Percentiles rank a stretch among this genome's conserved stretches.
These are phyloP conservation scores for Erysimum cheiri DNA, from an alignment of 441 rosid genomes.

Conservation along the genomic window DNA sequence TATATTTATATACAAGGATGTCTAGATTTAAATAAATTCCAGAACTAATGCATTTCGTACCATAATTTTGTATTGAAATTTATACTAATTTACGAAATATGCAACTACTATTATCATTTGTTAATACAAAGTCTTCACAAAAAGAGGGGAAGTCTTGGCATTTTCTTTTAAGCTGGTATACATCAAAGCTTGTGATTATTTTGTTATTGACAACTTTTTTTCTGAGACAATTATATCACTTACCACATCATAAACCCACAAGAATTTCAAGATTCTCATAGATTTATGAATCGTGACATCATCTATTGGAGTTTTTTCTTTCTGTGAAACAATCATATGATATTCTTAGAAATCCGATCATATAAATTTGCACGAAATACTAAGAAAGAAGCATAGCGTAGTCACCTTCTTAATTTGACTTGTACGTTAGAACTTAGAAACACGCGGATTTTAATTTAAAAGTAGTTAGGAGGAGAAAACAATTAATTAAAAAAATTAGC, in stretches of 20 bases:
- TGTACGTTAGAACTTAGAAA: slow-evolving; percentile 44
- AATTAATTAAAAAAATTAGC: slow-evolving; percentile 13
- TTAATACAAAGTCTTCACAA: neutral
- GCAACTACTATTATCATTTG: neutral
- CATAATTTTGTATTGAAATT: neutral
- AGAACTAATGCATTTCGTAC: neutral
- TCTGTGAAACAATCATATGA: slow-evolving; percentile 28
- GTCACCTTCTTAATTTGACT: slow-evolving; percentile 41
- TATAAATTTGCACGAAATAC: slow-evolving; percentile 1
- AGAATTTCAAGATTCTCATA: neutral
- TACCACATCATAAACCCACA: neutral
- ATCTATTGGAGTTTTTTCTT: neutral
- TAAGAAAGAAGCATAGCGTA: slow-evolving; percentile 32
- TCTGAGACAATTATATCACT: neutral
- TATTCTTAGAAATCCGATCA: neutral
- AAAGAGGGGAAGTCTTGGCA: neutral
- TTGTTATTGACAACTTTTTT: neutral
- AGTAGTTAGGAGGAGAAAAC: slow-evolving; percentile 31
- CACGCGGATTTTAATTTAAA: slow-evolving; percentile 30
- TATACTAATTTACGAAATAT: neutral
- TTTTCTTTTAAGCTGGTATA: neutral
- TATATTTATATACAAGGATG: neutral
- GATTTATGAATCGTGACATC: neutral
- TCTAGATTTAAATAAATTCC: neutral
- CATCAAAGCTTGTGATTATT: neutral